Evolutionary conservation across 176 grass and related monocot genomes (phyloP).

Genomic region (Poa annua): DNA sequence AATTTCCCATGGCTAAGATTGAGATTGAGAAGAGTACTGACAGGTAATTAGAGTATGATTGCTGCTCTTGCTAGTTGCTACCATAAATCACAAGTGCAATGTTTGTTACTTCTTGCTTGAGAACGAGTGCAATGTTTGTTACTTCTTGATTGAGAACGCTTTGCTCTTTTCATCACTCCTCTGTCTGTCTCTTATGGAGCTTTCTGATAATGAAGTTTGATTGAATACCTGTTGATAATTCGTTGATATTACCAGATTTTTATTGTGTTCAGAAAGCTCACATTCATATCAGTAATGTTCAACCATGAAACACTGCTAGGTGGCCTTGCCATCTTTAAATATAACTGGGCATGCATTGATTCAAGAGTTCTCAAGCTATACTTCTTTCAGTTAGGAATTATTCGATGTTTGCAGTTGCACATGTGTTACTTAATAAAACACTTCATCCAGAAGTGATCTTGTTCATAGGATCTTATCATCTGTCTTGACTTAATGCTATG

Average conservation of each 20-base stretch:
- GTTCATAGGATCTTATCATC: not conserved
- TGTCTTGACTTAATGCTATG: not conserved
- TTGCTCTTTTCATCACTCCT: not conserved
- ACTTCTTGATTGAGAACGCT: not conserved
- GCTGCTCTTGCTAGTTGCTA: not conserved
- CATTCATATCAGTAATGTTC: not conserved
- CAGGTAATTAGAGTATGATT: not conserved
- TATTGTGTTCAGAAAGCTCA: not conserved
- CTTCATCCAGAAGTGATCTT: not conserved
- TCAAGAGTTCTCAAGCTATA: not conserved
- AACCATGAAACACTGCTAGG: not conserved
- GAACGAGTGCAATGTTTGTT: slow-evolving; percentile 18
- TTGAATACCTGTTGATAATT: not conserved
- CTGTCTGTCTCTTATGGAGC: not conserved
- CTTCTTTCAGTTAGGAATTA: not conserved
- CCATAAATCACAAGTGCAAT: not conserved
- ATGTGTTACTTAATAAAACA: not conserved
- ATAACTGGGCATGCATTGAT: not conserved
- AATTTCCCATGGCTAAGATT: not conserved
- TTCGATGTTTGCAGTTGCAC: slow-evolving; percentile 5
- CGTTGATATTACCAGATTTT: not conserved
- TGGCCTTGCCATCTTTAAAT: not conserved
- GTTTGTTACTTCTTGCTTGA: not conserved
- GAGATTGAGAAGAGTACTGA: not conserved
- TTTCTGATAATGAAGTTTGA: slow-evolving; percentile 27